Conservation (phyloP, 2,329 filamentous ascomycete species). For the Elsinoe batatas region DNA sequence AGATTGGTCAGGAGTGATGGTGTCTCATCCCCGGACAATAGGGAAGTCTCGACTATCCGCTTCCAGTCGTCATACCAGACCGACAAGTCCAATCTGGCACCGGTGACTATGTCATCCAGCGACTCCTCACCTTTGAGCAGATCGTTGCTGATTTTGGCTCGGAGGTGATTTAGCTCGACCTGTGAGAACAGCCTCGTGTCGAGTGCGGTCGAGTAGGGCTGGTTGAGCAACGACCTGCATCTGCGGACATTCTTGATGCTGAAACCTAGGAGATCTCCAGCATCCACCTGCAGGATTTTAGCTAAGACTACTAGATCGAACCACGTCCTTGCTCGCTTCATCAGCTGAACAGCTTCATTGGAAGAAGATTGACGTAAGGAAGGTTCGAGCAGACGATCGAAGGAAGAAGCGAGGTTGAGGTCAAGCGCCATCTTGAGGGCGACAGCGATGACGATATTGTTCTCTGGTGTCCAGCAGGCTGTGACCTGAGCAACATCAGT, state of each 20-base stretch:
- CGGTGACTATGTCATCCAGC: neutral
- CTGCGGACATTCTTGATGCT: neutral
- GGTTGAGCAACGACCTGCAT: neutral
- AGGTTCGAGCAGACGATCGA: neutral
- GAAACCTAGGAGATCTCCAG: neutral
- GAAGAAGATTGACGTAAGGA: neutral
- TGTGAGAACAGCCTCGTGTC: neutral
- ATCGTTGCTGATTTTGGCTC: neutral
- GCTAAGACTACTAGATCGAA: neutral
- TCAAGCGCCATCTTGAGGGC: neutral
- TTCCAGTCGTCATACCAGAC: neutral
- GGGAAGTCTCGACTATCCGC: neutral
- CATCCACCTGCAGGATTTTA: neutral
- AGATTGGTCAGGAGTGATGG: neutral
- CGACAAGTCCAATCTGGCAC: neutral
- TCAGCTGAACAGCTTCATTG: neutral
- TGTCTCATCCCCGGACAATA: neutral
- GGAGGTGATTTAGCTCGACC: neutral
- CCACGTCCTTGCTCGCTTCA: neutral
- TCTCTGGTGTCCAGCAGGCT: slow-evolving; percentile 2
- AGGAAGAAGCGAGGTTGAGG: neutral
- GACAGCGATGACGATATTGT: neutral
- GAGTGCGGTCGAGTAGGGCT: neutral
- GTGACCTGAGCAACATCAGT: neutral
- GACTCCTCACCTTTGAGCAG: neutral